Percentiles rank a stretch among this genome's conserved stretches.
phyloP scores from a whole-genome alignment of 208 protist species.

The Phytomonas sp. region DNA sequence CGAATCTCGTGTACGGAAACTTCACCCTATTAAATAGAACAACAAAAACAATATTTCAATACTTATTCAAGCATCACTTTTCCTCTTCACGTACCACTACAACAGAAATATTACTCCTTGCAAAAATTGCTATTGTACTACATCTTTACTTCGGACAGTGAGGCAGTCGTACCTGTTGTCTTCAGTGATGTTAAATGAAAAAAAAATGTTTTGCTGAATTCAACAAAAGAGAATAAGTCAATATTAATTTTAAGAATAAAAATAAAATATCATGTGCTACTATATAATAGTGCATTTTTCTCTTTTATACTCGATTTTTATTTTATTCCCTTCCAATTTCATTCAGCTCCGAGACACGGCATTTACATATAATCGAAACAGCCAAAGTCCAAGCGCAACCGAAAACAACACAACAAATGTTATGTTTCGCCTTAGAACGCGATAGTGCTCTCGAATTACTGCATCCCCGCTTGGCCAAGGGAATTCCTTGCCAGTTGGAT shows the following conservation, averaged over 20 bases:
- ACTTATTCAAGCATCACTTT: not conserved
- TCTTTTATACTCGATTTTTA: not conserved
- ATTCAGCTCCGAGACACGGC: not conserved
- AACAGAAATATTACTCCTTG: not conserved
- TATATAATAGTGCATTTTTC: conserved; percentile 7
- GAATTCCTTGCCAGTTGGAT: conserved; percentile 31
- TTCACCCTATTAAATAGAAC: not conserved
- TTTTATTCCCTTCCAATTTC: not conserved
- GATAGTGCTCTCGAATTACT: not conserved
- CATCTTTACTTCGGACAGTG: not conserved
- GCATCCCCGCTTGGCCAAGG: conserved; percentile 27
- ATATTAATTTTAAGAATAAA: conserved; percentile 2
- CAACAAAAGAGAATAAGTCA: not conserved
- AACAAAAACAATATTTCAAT: not conserved
- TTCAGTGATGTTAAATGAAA: conserved; percentile 7
- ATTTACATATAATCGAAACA: conserved; percentile 8
- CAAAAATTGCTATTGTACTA: not conserved
- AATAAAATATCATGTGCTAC: not conserved
- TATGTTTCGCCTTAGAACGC: not conserved
- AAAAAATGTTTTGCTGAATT: conserved; percentile 8
- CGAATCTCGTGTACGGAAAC: not conserved
- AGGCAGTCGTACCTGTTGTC: not conserved
- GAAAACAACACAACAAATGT: conserved; percentile 12
- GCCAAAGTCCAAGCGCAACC: conserved; percentile 1
- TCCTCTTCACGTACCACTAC: not conserved